phyloP scores from a whole-genome alignment of 768 basidiomycete species.

The Lactarius tabidus region DNA sequence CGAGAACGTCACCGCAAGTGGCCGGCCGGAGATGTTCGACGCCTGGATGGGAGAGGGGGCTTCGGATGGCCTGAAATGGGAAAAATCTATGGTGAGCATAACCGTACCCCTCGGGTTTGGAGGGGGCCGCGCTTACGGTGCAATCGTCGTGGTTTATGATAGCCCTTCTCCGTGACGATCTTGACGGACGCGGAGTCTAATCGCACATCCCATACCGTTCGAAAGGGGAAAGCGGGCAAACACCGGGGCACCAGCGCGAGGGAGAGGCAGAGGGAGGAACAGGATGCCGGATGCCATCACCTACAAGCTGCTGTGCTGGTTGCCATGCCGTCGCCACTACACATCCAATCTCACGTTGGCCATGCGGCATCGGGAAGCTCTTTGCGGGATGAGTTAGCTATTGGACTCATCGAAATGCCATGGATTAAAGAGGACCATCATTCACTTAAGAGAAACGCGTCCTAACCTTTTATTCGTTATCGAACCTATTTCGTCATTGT shows the following conservation, averaged over 20 bases:
- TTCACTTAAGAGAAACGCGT: neutral
- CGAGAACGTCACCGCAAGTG: too few relatives aligned
- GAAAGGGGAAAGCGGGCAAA: neutral
- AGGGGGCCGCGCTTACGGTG: too few relatives aligned
- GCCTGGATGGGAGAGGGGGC: slow-evolving; percentile 14
- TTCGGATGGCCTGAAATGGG: slow-evolving; percentile 3
- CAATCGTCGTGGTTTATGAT: neutral
- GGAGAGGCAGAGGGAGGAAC: neutral
- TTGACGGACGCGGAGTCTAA: neutral
- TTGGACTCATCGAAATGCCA: slow-evolving; percentile 17
- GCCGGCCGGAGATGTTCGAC: slow-evolving; percentile 20
- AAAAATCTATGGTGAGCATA: slow-evolving; percentile 8
- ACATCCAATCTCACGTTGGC: neutral
- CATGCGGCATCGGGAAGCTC: neutral
- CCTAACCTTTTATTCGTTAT: neutral
- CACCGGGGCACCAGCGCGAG: neutral
- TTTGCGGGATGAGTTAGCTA: slow-evolving; percentile 10
- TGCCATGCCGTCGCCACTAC: slow-evolving; percentile 23
- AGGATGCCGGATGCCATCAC: too few relatives aligned
- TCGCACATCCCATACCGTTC: neutral
- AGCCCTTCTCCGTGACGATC: slow-evolving; percentile 18
- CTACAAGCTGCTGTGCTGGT: slow-evolving; percentile 23
- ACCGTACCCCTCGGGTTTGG: neutral
- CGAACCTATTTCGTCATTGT: neutral
- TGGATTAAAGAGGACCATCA: slow-evolving; percentile 3